Evolutionary conservation across 1,284 basidiomycete species (phyloP), one percentile per base, ranked within the genome.

Genomic region (Stygiomarasmius scandens): DNA sequence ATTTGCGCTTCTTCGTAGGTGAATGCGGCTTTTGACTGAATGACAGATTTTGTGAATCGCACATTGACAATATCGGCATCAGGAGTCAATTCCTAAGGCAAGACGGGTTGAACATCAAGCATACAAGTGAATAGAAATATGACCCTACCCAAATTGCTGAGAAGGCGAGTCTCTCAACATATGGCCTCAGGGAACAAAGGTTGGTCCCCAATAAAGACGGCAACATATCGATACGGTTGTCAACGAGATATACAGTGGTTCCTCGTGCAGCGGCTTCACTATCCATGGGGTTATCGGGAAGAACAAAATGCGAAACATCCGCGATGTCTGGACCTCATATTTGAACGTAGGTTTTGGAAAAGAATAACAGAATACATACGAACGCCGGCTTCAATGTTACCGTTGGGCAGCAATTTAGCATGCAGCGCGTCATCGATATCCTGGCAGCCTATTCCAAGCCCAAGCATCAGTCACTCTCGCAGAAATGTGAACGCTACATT

Each of bases 381-480:
- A 63, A 99, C 97, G 52, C 97, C 97, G 27, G 95, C 95, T 71
- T 99, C 93, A 61, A 98, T 93, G 71, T 97, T 96, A 2, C 96
- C 96, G 67, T 97, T 98, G 0, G 94, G 87, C 25, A 99, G 77
- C 49, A 74, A 79, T 54, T 90, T 84, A 9, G 97, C 97, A 73
- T 99, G 97, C n/a, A 99, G 77, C 0, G 97, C 97, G 72, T 99
- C 97, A 70, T 99, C 97, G 45, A 99, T 99, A 75, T 99, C 97
- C 69, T 98, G 95, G 74, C 97, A 99, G 38, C 89, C 95, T 29
- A 53, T 44, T 19, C 11, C 49, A 55, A 36, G n/a, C n/a, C n/a
- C n/a, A n/a, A 19, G 9, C 27, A 48, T 58, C 27, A 61, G 53
- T 27, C 34, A 16, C 12, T 32, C 12, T 16, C 34, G 12, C n/a